Base-by-base conservation (phyloP, 768 basidiomycete genomes). In the Erythrobasidium yunnanense region DNA sequence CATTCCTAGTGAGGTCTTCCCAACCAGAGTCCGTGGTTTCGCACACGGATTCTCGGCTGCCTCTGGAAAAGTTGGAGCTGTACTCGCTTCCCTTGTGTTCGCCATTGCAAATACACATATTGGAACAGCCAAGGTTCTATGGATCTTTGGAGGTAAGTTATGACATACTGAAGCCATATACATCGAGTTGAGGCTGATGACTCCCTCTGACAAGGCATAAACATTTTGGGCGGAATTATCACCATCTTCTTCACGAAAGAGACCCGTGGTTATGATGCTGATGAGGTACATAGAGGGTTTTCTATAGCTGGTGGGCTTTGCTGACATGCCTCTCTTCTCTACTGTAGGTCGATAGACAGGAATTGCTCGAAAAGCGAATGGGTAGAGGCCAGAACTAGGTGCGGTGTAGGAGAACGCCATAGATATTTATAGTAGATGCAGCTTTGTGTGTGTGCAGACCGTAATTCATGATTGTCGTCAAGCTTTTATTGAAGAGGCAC, bases 41-140 rank as follows among this genome's bases (percentile, higher is more conserved):
- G 87, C 86, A 15, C 87, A 88, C 73, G 87, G 87, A 29, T 77
- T 87, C 13, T 83, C 83, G 1, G 87, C 87, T 1, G 87, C 86
- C 0, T 77, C 77, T 42, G 87, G 87, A 20, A 88, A 89, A 73
- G 78, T 77, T 0, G 87, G 87, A 56, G 87, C 87, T 0, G 46
- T 68, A 18, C 46, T 67, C 46, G 38, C 66, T 2, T 27, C 66
- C 4, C 45, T 67, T 18, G 67, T 5, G 6, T 67, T 67, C 56
- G 22, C 66, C 15, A 47, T 55, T 15, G 27, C 49, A 7, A 25
- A 66, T 11, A 53, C 49, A 42, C 35, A 57, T 20, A 65, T 69
- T 35, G 68, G 68, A 22, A 66, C 68, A n/a, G 46, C 62, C 33
- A 67, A 70, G 35, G 53, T 62, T 49, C 22, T 53, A 32, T 33